Evolutionary conservation across 2,329 filamentous ascomycete genomes (phyloP), one percentile per base, ranked within the genome.

Genomic region (Fusarium hainanense): DNA sequence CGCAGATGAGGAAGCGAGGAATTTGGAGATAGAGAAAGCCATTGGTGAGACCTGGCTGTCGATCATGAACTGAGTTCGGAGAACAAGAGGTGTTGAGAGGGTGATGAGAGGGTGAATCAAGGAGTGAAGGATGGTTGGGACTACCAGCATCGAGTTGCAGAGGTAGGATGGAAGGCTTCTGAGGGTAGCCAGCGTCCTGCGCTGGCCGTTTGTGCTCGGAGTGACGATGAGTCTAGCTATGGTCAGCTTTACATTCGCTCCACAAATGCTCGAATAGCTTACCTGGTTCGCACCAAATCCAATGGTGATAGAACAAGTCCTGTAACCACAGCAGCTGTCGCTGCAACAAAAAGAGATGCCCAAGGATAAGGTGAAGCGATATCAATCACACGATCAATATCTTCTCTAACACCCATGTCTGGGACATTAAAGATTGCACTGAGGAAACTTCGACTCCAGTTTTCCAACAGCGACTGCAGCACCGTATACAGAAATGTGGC

Each of bases 401-500:
- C 90, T 59, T 92, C 91, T 71, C 88, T 89, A 57, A 93, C 83
- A 11, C 92, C 92, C 32, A 93, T 84, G 75, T 98, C 95, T 2
- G 95, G 94, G 16, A 98, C 88, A 68, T 97, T 97, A 72, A 98
- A 87, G 8, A 98, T 85, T 2, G 96, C 95, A 46, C 93, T 93
- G n/a, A 98, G 85, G 54, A 98, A 87, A 75, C 93, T 96, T 74
- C 94, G 89, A 12, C 94, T 92, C 90, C 97, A 99, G 73, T 93
- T 94, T 78, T 98, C 96, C 30, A 97, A 83, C 10, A 97, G 91
- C 13, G 93, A 93, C 67, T 94, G 88, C 20, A 98, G 85, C 48
- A 98, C 88, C 0, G 90, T 92, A 81, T 98, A 97, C 51, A 98
- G 85, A 76, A 98, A 99, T 2, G 94, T 97, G 16, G 92, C 89